Base-by-base conservation (phyloP, 192 early-diverging fungal species). In the Backusella australiensis region DNA sequence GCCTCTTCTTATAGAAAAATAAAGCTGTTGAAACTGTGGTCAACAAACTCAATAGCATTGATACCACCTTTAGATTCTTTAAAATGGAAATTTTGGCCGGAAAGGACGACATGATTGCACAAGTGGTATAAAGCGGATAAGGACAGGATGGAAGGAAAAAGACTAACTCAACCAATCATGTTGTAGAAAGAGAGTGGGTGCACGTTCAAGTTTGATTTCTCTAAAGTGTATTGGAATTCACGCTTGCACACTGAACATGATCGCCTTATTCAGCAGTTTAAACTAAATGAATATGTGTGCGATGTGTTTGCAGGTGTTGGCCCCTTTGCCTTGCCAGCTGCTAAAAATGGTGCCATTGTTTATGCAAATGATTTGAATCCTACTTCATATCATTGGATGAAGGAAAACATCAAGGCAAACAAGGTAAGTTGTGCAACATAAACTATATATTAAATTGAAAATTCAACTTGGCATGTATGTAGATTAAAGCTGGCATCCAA, bases 341-440 rank as follows among this genome's bases (percentile, higher is more conserved):
- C 94, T 4, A 95, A 93, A 83, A 88, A 88, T 34, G 91, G 90
- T 9, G 90, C 91, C 36, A 82, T 89, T 42, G 97, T 99, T 7
- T 98, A 96, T 86, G 96, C 96, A 26, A 99, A 99, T 82, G 98
- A 99, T 80, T 83, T 99, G 72, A 99, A 99, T 81, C 98, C 98
- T 15, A 84, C 85, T 8, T 97, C 96, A 14, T 94, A 88, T 79
- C 86, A 90, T 42, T 95, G 88, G 73, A 78, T 99, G 73, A 52
- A 81, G 39, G 90, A 94, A 70, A 99, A 99, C 79, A 89, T 94
- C 15, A 75, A 59, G 34, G 65, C 88, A 14, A 99, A 99, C 82
- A 96, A 97, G 91, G 92, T 95, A 81, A 74, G 14, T 19, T 21
- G 11, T 38, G 38, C 35, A 34, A 68, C 34, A 36, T 21, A 67